These are phyloP conservation scores for Raddia guianensis DNA, from an alignment of 176 grass and related monocot species.

Conservation along the genomic window DNA sequence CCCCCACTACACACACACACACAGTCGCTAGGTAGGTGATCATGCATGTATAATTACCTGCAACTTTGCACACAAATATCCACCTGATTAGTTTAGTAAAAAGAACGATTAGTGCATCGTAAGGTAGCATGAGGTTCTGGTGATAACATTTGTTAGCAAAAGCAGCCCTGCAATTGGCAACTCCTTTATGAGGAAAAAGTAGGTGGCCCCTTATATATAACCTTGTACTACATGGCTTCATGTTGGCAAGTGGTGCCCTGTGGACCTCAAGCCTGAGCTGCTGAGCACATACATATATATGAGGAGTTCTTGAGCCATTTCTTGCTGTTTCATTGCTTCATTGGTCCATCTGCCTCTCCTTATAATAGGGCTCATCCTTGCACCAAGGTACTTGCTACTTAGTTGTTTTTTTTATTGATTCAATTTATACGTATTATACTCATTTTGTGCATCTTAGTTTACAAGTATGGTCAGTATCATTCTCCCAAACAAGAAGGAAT, in stretches of 20 bases:
- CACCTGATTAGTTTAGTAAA: slow-evolving; percentile 44
- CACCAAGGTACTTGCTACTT: slow-evolving; percentile 35
- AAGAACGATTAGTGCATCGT: slow-evolving; percentile 49
- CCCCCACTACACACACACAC: too few species aligned
- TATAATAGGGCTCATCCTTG: slow-evolving; percentile 8
- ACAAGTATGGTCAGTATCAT: background rate
- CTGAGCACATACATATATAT: background rate
- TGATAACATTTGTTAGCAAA: slow-evolving; percentile 55
- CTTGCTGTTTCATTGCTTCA: slow-evolving; percentile 9
- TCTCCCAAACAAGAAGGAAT: background rate
- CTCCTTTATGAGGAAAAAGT: slow-evolving; percentile 32
- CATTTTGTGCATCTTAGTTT: background rate
- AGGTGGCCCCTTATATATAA: slow-evolving; percentile 39
- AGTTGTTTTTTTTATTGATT: background rate
- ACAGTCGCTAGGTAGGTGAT: slow-evolving; percentile 19
- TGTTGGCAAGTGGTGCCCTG: slow-evolving; percentile 29
- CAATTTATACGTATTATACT: background rate
- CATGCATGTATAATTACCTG: slow-evolving; percentile 14
- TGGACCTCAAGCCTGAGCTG: slow-evolving; percentile 27
- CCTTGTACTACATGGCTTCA: slow-evolving; percentile 17
- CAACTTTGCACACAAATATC: slow-evolving; percentile 41
- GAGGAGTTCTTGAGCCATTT: slow-evolving; percentile 20
- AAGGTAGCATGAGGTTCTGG: slow-evolving; percentile 41
- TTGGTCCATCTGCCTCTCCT: background rate
- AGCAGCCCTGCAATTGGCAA: slow-evolving; percentile 40